Evolutionary conservation across 805 yeast genomes (phyloP), one percentile per base, ranked within the genome.

Genomic region (Ogataea henricii): DNA sequence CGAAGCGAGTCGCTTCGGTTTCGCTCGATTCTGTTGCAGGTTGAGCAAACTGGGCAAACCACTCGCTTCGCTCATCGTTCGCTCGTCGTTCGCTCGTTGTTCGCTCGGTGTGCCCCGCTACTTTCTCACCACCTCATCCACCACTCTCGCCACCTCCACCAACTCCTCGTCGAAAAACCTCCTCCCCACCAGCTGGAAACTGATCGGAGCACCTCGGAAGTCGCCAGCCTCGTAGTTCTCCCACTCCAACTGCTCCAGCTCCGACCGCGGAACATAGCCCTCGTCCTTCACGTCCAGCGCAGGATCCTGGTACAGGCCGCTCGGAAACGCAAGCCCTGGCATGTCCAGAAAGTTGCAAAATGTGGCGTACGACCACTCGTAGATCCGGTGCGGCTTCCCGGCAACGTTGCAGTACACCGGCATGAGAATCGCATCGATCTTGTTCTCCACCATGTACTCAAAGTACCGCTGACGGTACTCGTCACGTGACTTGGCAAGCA

Each of bases 341-440:
- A 77, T 74, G 63, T 85, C 91, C 49, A 83, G 63, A 46, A 84
- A 58, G 64, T 85, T 85, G 80, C 82, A 84, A 52, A 83, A 70
- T 1, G 85, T 70, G 13, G 89, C 82, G 70, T 85, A 85, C 1
- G 87, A 82, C 88, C 89, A 85, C 66, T 83, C 82, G 60, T 40
- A 46, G 17, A 46, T 39, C 22, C 27, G 36, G 40, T 73, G 77
- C 3, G 82, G 78, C 48, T 70, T 69, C 42, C 85, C 83, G 8
- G 88, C 84, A 29, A 80, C 82, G 46, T 79, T 80, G 47, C 74
- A 76, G 63, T 81, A 78, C 10, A 77, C 72, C 46, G 87, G 87
- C 45, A 80, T 71, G 40, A 83, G 62, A 47, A 83, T 70, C 52
- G 78, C 75, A 55, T 82, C 87, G 22, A 82, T 66, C 22, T 69